Conservation (phyloP, 768 basidiomycete species). For the Mycena chlorophos region DNA sequence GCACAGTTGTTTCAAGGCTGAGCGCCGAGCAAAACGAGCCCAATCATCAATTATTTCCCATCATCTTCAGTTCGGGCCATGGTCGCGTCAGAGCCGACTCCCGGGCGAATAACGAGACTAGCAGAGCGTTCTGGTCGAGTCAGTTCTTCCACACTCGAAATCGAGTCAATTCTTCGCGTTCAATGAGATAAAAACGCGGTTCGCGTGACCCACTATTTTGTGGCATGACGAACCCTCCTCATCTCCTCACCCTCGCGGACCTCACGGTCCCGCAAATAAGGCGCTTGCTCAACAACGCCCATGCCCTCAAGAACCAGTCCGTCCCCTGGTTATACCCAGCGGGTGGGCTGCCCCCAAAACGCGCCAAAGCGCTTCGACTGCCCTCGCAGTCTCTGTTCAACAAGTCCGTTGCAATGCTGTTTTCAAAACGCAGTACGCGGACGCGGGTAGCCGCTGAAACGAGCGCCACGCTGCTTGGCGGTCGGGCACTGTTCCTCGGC, state of each 20-base stretch:
- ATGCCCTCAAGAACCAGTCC: constrained; percentile 60
- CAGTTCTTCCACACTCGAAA: too few species aligned
- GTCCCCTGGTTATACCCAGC: constrained; percentile 69
- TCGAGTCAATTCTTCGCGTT: neutral
- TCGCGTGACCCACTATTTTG: neutral
- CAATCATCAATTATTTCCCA: too few species aligned
- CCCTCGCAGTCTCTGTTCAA: constrained; percentile 76
- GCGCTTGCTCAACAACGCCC: constrained; percentile 63
- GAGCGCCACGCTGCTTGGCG: constrained; percentile 74
- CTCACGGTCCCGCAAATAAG: constrained; percentile 74
- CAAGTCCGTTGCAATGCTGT: constrained; percentile 86
- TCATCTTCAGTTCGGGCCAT: too few species aligned
- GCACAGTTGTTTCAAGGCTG: too few species aligned
- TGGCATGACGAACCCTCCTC: constrained; percentile 42
- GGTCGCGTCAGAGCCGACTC: too few species aligned
- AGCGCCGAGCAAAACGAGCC: too few species aligned
- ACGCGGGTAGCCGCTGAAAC: constrained; percentile 91
- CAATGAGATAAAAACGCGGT: neutral
- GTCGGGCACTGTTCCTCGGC: constrained; percentile 87
- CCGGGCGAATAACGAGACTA: too few species aligned
- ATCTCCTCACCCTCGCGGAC: constrained; percentile 89
- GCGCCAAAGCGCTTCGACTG: constrained; percentile 45
- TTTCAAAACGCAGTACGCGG: constrained; percentile 91
- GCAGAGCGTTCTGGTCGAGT: neutral
- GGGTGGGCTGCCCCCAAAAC: constrained; percentile 34